Conservation (phyloP, 2,329 filamentous ascomycete species). For the Pseudopyrenochaeta lycopersici region DNA sequence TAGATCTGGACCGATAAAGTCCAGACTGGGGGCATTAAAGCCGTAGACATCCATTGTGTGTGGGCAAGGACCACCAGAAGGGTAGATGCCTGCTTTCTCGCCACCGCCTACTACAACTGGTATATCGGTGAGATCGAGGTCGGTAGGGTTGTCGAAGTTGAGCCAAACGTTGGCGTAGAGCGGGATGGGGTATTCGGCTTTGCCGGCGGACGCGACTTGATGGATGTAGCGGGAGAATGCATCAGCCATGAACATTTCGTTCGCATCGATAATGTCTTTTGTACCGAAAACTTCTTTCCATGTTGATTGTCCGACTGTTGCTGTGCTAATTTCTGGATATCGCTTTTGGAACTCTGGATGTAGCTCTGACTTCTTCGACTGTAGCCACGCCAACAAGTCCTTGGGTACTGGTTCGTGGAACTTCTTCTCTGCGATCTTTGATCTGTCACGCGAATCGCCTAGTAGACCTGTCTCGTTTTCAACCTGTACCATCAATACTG, state of each 20-base stretch:
- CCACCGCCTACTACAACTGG: constrained; percentile 56
- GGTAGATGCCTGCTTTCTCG: constrained; percentile 55
- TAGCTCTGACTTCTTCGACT: constrained; percentile 14
- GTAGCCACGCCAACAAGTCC: constrained; percentile 46
- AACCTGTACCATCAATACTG: constrained; percentile 67
- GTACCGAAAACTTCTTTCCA: constrained; percentile 56
- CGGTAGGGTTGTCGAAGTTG: constrained; percentile 43
- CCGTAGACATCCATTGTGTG: constrained; percentile 58
- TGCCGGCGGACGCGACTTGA: constrained; percentile 53
- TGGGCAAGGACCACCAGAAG: constrained; percentile 56
- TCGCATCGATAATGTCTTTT: constrained; percentile 40
- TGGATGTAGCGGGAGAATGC: constrained; percentile 55
- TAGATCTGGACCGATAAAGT: constrained; percentile 59
- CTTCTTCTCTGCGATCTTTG: constrained; percentile 50
- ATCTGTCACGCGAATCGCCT: constrained; percentile 62
- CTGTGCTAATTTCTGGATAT: constrained; percentile 29
- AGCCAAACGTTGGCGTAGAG: constrained; percentile 60
- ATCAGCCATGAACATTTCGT: constrained; percentile 62
- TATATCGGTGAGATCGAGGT: constrained; percentile 40
- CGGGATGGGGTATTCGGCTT: constrained; percentile 53
- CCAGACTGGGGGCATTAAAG: constrained; percentile 53
- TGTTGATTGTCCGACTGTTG: constrained; percentile 22
- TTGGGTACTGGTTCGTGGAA: constrained; percentile 52
- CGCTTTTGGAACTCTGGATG: constrained; percentile 39
- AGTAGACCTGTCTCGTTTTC: constrained; percentile 65